Percentiles rank a stretch among this genome's conserved stretches.
phyloP scores from a whole-genome alignment of 148 eudicot species.

The Fallopia convolvulus region DNA sequence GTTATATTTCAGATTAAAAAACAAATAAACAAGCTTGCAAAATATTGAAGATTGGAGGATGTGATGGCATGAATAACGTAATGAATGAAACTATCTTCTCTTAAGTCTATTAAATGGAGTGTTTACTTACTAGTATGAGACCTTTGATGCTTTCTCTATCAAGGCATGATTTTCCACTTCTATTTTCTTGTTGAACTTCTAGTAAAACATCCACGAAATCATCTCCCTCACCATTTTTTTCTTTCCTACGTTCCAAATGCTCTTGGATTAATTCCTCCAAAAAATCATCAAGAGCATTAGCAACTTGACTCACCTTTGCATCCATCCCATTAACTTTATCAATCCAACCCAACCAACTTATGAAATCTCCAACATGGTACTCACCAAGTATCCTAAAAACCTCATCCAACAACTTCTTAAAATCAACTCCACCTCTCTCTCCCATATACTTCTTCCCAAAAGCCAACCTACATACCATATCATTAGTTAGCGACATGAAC shows the following conservation, averaged over 20 bases:
- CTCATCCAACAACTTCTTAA: background rate
- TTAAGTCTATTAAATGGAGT: background rate
- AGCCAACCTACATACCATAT: background rate
- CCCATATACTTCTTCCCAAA: conserved; percentile 2
- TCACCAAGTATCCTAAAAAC: background rate
- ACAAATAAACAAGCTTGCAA: no score
- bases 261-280: background rate
- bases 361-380: background rate
- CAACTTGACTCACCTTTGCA: background rate
- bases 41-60: no score
- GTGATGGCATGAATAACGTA: no score
- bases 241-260: background rate
- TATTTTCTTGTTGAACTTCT: conserved; percentile 7
- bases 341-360: conserved; percentile 6
- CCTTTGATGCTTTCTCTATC: conserved; percentile 15
- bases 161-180: background rate
- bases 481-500: conserved; percentile 4
- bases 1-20: no score
- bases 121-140: conserved; percentile 12
- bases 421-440: background rate
- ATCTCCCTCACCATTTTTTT: background rate
- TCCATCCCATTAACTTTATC: background rate
- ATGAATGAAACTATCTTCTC: no score
- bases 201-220: conserved; percentile 16
- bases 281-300: background rate